Percentiles rank a stretch among this genome's conserved stretches.
phyloP scores from a whole-genome alignment of 2,329 filamentous ascomycete genomes.

The Talaromyces albobiverticillius region DNA sequence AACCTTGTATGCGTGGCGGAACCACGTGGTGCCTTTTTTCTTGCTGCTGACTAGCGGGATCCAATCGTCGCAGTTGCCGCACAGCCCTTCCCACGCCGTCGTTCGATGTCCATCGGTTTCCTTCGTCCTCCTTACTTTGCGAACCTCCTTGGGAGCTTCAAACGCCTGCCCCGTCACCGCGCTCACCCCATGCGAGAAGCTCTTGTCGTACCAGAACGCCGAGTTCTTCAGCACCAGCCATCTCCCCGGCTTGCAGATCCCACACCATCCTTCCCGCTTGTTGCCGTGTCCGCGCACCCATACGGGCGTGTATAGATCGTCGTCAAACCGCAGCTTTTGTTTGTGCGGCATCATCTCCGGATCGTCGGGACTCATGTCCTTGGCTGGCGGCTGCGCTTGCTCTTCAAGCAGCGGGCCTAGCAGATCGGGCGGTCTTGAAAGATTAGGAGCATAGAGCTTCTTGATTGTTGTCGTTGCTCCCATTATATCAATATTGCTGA shows the following conservation, averaged over 20 bases:
- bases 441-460: slow-evolving; percentile 64
- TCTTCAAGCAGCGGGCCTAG: slow-evolving; percentile 73
- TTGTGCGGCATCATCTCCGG: slow-evolving; percentile 74
- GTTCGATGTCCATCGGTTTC: slow-evolving; percentile 58
- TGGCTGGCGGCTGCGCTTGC: slow-evolving; percentile 69
- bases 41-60: slow-evolving; percentile 61
- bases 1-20: slow-evolving; percentile 84
- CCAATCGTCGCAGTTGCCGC: slow-evolving; percentile 33
- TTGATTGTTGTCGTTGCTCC: slow-evolving; percentile 58
- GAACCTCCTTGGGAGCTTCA: slow-evolving; percentile 70
- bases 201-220: slow-evolving; percentile 92
- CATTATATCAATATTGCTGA: slow-evolving; percentile 36
- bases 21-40: slow-evolving; percentile 92
- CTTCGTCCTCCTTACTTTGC: slow-evolving; percentile 60
- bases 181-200: slow-evolving; percentile 82
- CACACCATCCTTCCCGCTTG: slow-evolving; percentile 86
- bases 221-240: slow-evolving; percentile 90
- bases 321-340: slow-evolving; percentile 74
- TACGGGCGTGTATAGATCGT: slow-evolving; percentile 76
- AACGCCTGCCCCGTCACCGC: slow-evolving; percentile 76
- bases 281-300: slow-evolving; percentile 85
- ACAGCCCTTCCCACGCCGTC: slow-evolving; percentile 44
- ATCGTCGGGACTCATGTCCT: slow-evolving; percentile 77
- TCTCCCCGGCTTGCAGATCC: slow-evolving; percentile 78
- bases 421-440: slow-evolving; percentile 72